A percentile compares a stretch with the other conserved stretches of the same genome.
These are phyloP conservation scores for Vickermania spadyakhi DNA, from an alignment of 208 protist species.

Conservation along the genomic window DNA sequence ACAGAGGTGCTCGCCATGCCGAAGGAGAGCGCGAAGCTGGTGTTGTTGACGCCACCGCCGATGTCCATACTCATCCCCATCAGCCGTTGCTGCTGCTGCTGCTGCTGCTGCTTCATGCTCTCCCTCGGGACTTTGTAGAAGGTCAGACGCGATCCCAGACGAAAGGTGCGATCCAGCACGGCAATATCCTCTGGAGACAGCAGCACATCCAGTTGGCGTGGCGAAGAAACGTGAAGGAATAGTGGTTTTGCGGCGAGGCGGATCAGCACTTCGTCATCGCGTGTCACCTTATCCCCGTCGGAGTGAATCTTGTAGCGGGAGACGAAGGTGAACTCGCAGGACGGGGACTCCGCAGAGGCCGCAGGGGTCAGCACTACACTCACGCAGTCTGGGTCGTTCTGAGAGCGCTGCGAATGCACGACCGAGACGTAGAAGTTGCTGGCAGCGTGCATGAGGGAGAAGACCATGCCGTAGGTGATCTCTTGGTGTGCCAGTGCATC, in stretches of 20 bases:
- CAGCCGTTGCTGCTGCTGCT: background rate
- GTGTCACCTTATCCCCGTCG: slow-evolving; percentile 55
- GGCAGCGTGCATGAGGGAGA: slow-evolving; percentile 47
- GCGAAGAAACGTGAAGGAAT: slow-evolving; percentile 54
- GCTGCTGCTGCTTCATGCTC: background rate
- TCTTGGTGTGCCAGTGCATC: slow-evolving; percentile 27
- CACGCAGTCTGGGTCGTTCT: slow-evolving; percentile 56
- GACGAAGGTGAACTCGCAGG: slow-evolving; percentile 50
- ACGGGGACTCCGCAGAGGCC: slow-evolving; percentile 22
- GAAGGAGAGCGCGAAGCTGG: slow-evolving; percentile 8
- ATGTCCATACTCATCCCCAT: background rate
- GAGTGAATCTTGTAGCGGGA: slow-evolving; percentile 71
- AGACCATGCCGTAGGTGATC: slow-evolving; percentile 52
- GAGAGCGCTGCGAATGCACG: slow-evolving; percentile 34
- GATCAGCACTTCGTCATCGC: slow-evolving; percentile 50
- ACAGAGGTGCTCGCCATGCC: slow-evolving; percentile 2
- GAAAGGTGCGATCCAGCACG: slow-evolving; percentile 29
- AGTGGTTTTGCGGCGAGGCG: slow-evolving; percentile 30
- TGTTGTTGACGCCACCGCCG: background rate
- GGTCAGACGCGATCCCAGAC: slow-evolving; percentile 16
- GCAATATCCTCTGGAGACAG: slow-evolving; percentile 7
- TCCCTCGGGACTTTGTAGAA: slow-evolving; percentile 3
- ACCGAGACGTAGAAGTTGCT: slow-evolving; percentile 52
- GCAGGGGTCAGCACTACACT: slow-evolving; percentile 38
- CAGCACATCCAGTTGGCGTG: slow-evolving; percentile 13